Evolutionary conservation across 2,329 filamentous ascomycete genomes (phyloP).

Genomic region (Elsinoe australis): DNA sequence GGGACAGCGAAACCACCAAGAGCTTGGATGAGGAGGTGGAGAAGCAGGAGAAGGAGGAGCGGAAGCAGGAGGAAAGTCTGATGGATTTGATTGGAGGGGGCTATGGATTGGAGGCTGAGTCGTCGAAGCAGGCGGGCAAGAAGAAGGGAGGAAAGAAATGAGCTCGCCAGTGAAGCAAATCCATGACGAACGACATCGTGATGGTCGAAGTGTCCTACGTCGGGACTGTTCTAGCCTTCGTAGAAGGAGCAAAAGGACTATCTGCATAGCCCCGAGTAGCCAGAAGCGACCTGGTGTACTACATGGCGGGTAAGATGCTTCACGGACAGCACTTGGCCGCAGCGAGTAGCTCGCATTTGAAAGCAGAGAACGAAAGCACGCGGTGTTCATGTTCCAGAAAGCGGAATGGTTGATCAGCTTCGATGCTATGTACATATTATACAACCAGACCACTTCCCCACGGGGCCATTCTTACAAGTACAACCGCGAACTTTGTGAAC

Average conservation of each 20-base stretch:
- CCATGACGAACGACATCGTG: neutral
- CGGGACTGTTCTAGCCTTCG: neutral
- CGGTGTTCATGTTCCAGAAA: neutral
- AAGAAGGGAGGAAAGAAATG: constrained; percentile 30
- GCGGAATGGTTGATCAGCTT: neutral
- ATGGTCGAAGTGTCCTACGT: neutral
- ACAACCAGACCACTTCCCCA: neutral
- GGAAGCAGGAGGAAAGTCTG: constrained; percentile 38
- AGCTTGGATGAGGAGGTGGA: constrained; percentile 19
- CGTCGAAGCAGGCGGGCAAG: constrained; percentile 31
- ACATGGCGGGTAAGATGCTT: too few relatives aligned
- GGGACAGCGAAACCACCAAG: constrained; percentile 52
- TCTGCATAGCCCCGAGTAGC: too few relatives aligned
- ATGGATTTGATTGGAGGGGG: constrained; percentile 47
- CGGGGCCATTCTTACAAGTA: too few relatives aligned
- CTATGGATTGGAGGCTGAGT: constrained; percentile 39
- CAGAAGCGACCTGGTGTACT: too few relatives aligned
- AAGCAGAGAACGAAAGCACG: neutral
- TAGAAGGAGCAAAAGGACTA: too few relatives aligned
- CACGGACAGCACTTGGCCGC: too few relatives aligned
- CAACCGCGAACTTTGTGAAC: too few relatives aligned
- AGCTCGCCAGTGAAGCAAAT: neutral
- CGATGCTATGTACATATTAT: constrained; percentile 9
- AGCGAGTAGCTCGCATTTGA: too few relatives aligned
- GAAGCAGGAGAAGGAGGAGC: constrained; percentile 6